phyloP scores from a whole-genome alignment of 495 filamentous ascomycete species.

The Penicillium flavigenum region DNA sequence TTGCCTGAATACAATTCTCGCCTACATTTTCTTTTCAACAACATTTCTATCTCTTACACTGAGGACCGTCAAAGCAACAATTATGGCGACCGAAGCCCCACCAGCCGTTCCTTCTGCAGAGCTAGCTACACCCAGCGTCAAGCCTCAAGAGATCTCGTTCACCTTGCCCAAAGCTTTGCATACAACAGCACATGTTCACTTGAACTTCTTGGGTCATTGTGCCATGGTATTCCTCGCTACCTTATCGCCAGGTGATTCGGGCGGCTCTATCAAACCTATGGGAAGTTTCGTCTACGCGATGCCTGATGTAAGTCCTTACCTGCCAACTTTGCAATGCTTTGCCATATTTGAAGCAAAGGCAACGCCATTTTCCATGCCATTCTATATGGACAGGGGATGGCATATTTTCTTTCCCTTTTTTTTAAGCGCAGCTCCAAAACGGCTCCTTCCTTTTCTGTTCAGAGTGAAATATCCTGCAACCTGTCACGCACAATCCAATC shows the following conservation, averaged over 20 bases:
- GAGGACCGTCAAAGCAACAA: conserved; percentile 2
- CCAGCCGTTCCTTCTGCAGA: conserved; percentile 21
- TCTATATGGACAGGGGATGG: neutral
- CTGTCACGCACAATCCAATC: neutral
- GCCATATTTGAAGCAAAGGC: neutral
- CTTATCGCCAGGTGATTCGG: conserved; percentile 57
- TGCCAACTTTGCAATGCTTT: neutral
- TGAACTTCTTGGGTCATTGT: conserved; percentile 66
- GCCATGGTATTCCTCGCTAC: conserved; percentile 76
- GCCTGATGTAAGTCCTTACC: conserved; percentile 65
- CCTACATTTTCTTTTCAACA: neutral
- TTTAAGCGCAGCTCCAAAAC: neutral
- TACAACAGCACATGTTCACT: conserved; percentile 75
- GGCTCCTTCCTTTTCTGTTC: neutral
- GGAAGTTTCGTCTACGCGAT: conserved; percentile 88
- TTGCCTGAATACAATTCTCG: neutral
- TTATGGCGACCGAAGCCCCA: conserved; percentile 14
- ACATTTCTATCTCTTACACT: neutral
- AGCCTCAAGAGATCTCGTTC: conserved; percentile 67
- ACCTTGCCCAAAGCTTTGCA: conserved; percentile 72
- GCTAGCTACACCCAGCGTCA: conserved; percentile 32
- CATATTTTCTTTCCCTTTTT: too few relatives aligned
- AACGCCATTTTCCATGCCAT: neutral
- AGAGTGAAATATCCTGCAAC: neutral
- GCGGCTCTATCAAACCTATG: conserved; percentile 42